Base-by-base conservation (phyloP, 2,329 filamentous ascomycete genomes). In the Canariomyces notabilis region DNA sequence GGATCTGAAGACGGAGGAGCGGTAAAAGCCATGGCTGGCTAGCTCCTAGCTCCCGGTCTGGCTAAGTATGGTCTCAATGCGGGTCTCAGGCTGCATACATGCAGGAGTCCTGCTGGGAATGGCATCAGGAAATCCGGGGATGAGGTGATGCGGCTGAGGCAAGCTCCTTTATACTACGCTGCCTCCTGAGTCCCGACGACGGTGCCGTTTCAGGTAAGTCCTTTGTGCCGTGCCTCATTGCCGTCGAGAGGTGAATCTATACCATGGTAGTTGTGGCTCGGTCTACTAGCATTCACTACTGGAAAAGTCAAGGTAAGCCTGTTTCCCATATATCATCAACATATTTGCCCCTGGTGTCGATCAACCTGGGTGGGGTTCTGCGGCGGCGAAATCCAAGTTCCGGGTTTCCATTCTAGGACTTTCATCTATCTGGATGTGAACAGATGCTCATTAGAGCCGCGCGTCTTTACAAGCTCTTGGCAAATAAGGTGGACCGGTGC, bases 91-190 rank as follows among this genome's bases (percentile, higher is more conserved):
- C 44, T 21, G 23, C 33, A 32, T 31, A 44, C 43, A 15, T 45
- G 14, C 14, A 20, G 20, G 5, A 8, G 19, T 14, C 6, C 6
- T 20, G 33, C 16, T 37, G 39, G 44, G 48, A 14, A 39, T 45
- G 32, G 33, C 39, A 37, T 49, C 43, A 43, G 20, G 33, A 12
- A 11, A 18, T 6, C 12, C 32, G 29, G 7, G 18, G 12, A 44
- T 46, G 43, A 46, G 38, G 43, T 46, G 48, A 50, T 43, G 37
- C 6, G 38, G 16, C 18, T 38, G 18, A n/a, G 29, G n/a, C 15
- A 18, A 9, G 6, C 23, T 11, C 20, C 3, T 19, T 6, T 41
- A 31, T 41, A 31, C 18, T 19, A 8, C 26, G 9, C 26, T 12
- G n/a, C 16, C 23, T 26, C 6, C 15, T 21, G 20, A 19, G n/a